A percentile compares a stretch with the other conserved stretches of the same genome.
Conservation (phyloP, 2,329 filamentous ascomycete genomes). For the Penicillium verrucosum region DNA sequence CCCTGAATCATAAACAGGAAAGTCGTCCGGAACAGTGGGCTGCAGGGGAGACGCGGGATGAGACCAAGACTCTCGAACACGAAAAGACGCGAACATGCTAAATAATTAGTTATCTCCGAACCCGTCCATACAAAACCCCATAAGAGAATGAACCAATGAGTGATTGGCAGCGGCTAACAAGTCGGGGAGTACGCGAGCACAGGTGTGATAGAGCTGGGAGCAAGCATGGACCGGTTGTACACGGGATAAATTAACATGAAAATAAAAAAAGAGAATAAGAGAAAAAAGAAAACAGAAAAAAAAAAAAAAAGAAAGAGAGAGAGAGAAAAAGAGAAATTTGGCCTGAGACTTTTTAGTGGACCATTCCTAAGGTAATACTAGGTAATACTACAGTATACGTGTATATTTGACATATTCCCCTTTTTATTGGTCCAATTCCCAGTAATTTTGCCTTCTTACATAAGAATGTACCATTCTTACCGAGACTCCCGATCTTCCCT, state of each 20-base stretch:
- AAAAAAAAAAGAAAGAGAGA: not conserved
- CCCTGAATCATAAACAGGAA: conserved; percentile 17
- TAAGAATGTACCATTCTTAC: conserved; percentile 19
- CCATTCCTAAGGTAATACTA: not conserved
- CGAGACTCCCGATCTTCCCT: conserved; percentile 14
- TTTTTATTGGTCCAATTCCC: not conserved
- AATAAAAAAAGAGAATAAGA: not conserved
- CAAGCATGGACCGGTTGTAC: conserved; percentile 7
- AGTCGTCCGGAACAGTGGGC: conserved; percentile 5
- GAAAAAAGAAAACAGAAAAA: not conserved
- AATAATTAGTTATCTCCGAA: not conserved
- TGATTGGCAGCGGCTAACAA: conserved; percentile 12
- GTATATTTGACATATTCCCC: not conserved
- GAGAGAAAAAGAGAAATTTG: not conserved
- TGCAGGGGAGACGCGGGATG: not conserved
- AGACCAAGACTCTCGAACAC: not conserved
- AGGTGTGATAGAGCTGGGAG: conserved; percentile 1
- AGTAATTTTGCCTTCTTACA: conserved; percentile 11
- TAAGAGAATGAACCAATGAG: conserved; percentile 9
- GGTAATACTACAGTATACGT: not conserved
- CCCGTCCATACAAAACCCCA: not conserved
- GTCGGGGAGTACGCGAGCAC: conserved; percentile 18
- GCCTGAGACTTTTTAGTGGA: conserved; percentile 4
- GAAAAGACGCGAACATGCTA: conserved; percentile 1
- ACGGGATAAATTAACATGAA: conserved; percentile 7